Percentiles rank a stretch among this genome's conserved stretches.
phyloP scores from a whole-genome alignment of 345 rosid genomes.

The Aquilaria malaccensis region DNA sequence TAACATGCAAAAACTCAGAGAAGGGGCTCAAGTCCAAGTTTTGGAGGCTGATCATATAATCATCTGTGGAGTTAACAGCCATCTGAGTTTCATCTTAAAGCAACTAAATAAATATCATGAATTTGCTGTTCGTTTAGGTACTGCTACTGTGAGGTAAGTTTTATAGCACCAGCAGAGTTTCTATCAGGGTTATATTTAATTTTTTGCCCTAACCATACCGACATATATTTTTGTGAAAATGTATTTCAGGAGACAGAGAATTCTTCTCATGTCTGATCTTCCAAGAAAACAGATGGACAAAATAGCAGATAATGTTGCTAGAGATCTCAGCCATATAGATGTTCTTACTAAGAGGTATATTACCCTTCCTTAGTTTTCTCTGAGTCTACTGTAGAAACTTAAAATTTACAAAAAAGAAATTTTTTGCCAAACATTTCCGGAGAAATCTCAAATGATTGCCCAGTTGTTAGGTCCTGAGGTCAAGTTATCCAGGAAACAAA shows the following conservation, averaged over 20 bases:
- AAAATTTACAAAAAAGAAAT: no score
- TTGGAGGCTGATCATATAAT: conserved; percentile 86
- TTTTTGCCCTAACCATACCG: conserved; percentile 7
- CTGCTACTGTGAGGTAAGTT: conserved; percentile 81
- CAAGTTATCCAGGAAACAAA: not conserved
- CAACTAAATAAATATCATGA: conserved; percentile 91
- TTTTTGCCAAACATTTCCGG: no score
- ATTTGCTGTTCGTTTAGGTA: conserved; percentile 85
- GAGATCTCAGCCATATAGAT: conserved; percentile 81
- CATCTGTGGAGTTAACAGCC: conserved; percentile 84
- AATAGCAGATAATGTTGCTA: conserved; percentile 64
- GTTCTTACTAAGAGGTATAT: conserved; percentile 80
- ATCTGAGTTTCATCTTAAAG: conserved; percentile 68
- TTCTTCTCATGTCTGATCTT: conserved; percentile 92
- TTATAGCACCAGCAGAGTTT: conserved; percentile 3
- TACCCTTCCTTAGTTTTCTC: conserved; percentile 3
- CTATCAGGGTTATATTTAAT: not conserved
- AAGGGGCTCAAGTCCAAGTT: conserved; percentile 97
- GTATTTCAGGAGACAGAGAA: conserved; percentile 69
- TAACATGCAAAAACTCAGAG: conserved; percentile 90
- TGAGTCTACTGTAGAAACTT: not conserved
- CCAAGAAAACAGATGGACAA: conserved; percentile 95
- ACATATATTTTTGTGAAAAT: conserved; percentile 10
- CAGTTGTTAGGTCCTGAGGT: not conserved
- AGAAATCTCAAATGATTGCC: no score